Conservation (phyloP, 2,329 filamentous ascomycete species). For the Ciborinia camelliae region DNA sequence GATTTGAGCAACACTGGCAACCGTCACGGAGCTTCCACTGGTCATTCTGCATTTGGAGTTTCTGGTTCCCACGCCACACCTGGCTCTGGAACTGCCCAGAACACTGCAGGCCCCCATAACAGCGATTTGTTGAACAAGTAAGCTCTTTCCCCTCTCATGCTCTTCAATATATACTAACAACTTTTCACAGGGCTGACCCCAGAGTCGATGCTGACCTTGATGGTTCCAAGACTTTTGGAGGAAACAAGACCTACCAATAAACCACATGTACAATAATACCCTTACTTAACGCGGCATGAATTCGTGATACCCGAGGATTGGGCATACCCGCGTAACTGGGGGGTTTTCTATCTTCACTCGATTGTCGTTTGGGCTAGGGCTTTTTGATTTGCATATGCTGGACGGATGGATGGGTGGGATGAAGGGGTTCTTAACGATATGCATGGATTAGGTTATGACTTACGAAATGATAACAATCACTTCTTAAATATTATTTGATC, state of each 20-base stretch:
- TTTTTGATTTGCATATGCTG: neutral
- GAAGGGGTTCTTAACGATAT: neutral
- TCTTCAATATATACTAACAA: constrained; percentile 1
- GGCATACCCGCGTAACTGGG: constrained; percentile 6
- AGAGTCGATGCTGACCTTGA: constrained; percentile 54
- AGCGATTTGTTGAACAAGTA: constrained; percentile 52
- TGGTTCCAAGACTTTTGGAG: constrained; percentile 52
- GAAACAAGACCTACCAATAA: constrained; percentile 48
- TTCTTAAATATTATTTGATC: neutral
- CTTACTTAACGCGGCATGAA: neutral
- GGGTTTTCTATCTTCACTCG: constrained; percentile 10
- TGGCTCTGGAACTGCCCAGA: constrained; percentile 40
- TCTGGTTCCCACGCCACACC: constrained; percentile 35
- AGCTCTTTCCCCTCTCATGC: neutral
- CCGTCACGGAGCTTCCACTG: constrained; percentile 32
- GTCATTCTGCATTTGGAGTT: constrained; percentile 34
- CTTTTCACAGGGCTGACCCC: constrained; percentile 46
- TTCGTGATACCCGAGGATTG: constrained; percentile 14
- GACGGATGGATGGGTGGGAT: neutral
- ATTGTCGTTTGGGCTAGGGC: neutral
- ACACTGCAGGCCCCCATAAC: constrained; percentile 52
- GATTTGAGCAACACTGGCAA: constrained; percentile 45
- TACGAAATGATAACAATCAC: constrained; percentile 13
- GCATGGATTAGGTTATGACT: constrained; percentile 1
- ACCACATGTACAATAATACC: neutral